Base-by-base conservation (phyloP, 371 early-diverging fungal genomes). In the Funneliformis caledonium region DNA sequence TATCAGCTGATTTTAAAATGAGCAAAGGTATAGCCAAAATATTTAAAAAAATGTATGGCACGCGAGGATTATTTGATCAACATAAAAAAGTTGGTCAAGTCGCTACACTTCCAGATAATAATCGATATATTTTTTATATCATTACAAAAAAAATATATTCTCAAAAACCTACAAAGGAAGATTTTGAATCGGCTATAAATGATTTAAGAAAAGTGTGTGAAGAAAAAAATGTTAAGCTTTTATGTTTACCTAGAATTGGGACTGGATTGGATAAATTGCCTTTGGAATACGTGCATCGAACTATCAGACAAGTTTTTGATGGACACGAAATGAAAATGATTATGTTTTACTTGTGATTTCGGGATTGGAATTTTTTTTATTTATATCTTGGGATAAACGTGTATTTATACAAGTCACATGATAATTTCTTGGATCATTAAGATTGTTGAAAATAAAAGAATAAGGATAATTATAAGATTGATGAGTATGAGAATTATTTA, bases 191-290 rank as follows among this genome's bases (percentile, higher is more conserved):
- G 10, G 22, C 61, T 9, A 42, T 81, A 50, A 31, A 9, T 2
- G 61, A 75, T 14, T 56, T 81, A 33, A 73, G 62, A 73, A 43
- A 22, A n/a, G 42, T 75, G 26, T 81, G 81, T 52, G 81, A 81
- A 47, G 64, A 81, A 19, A 16, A 62, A n/a, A 62, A 79, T 26
- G 81, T 81, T 9, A 76, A 31, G 8, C 47, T 10, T 47, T 74
- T 81, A 31, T 65, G 75, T 61, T 43, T 77, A 14, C 81, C 81
- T 33, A 81, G 78, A 69, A 81, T 81, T n/a, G 81, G 81, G 3
- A 42, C 67, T 33, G 81, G 81, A 8, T 50, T 81, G 19, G 81
- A 81, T 67, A 60, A 76, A 45, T 68, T 81, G 75, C 64, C 59
- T 11, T 50, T 65, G 33, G 81, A 72, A 45, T 81, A 22, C 37